phyloP scores from a whole-genome alignment of 2,329 filamentous ascomycete genomes.

The Nectriaceae sp. region DNA sequence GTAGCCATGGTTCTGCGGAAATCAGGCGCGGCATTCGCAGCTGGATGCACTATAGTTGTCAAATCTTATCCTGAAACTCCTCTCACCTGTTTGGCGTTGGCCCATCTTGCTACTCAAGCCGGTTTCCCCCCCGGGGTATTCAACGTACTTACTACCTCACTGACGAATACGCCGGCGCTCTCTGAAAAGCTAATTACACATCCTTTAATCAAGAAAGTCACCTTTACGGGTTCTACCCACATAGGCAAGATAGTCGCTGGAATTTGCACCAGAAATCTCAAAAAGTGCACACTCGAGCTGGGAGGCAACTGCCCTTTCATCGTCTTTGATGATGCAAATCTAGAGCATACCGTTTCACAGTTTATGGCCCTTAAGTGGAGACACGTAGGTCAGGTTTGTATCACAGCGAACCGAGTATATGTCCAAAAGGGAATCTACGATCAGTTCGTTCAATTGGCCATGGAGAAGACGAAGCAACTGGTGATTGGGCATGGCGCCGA shows the following conservation, averaged over 20 bases:
- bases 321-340: constrained; percentile 66
- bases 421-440: constrained; percentile 60
- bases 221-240: constrained; percentile 72
- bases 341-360: constrained; percentile 65
- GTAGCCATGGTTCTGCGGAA: constrained; percentile 52
- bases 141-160: constrained; percentile 46
- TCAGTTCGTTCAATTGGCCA: constrained; percentile 61
- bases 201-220: constrained; percentile 59
- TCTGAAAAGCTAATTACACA: constrained; percentile 49
- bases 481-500: constrained; percentile 12
- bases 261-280: constrained; percentile 62
- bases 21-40: constrained; percentile 60
- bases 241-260: constrained; percentile 67
- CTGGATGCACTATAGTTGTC: constrained; percentile 74
- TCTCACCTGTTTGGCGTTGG: constrained; percentile 69
- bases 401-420: constrained; percentile 60
- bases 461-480: constrained; percentile 4
- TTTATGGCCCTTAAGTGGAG: constrained; percentile 65
- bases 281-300: constrained; percentile 68
- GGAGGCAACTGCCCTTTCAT: constrained; percentile 70
- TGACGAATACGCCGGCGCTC: constrained; percentile 44
- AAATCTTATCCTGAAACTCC: constrained; percentile 77
- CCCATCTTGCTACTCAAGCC: constrained; percentile 68
- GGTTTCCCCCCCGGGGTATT: constrained; percentile 76
- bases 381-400: constrained; percentile 66